Evolutionary conservation across 805 yeast species (phyloP), one percentile per base, ranked within the genome.

Genomic region (Candida glaebosa): DNA sequence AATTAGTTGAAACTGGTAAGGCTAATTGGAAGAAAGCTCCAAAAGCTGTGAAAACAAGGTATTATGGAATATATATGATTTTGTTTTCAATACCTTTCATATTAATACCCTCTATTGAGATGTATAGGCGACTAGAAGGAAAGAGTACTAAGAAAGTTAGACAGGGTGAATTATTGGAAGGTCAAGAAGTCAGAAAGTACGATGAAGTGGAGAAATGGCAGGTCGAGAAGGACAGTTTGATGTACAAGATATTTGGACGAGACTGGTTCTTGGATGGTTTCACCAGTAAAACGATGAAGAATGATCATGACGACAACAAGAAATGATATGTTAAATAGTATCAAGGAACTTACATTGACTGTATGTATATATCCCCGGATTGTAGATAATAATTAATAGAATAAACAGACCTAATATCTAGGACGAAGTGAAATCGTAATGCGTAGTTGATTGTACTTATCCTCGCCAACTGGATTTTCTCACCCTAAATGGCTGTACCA

Each of bases 1-100:
- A 63, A 39, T 52, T 68, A 43, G 62, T 58, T 5, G 63, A 63
- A 34, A 67, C 73, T 0, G 75, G 74, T 7, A 50, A 53, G 41
- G 68, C 70, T 4, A 59, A 69, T 50, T 69, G 75, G 75, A 67
- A 67, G 39, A 65, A 61, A 46, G 74, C 74, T 0, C 72, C 73
- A 2, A 48, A 51, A 38, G 71, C 60, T 33, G 54, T 69, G 16
- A 64, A 57, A 44, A 56, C 51, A 9, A 45, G 71, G 31, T 68
- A 67, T 48, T 54, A 59, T 25, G 74, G 73, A 6, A 54, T 69
- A 5, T 67, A 56, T 46, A 46, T 65, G 51, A 58, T 69, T 2
- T 51, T 69, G 18, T 53, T 66, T 28, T 63, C 71, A 18, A 61
- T 69, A 10, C 75, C 75, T 0, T 43, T 69, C 6, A 44, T 67